phyloP scores from a whole-genome alignment of 2,329 filamentous ascomycete genomes.

The Hymenoscyphus albidus region DNA sequence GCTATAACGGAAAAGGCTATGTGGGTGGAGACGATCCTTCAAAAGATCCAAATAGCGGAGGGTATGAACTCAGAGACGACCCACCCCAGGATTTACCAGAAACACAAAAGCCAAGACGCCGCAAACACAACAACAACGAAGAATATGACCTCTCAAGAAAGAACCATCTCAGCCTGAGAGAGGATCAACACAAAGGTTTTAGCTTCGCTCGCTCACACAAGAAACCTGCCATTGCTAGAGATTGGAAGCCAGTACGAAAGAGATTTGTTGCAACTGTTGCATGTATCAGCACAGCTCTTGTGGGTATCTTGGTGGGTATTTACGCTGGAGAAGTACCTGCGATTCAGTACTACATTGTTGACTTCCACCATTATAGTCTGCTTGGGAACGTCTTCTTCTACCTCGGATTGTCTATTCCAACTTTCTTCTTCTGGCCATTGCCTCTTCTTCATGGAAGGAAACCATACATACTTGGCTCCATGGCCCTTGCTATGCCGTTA shows the following conservation, averaged over 20 bases:
- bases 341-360: constrained; percentile 72
- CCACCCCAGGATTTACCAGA: constrained; percentile 22
- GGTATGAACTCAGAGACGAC: constrained; percentile 24
- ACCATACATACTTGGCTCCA: constrained; percentile 67
- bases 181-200: constrained; percentile 43
- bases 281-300: constrained; percentile 67
- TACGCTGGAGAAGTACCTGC: constrained; percentile 76
- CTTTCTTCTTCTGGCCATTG: constrained; percentile 68
- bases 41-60: constrained; percentile 8
- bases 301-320: constrained; percentile 69
- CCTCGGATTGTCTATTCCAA: constrained; percentile 65
- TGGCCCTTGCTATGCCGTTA: constrained; percentile 66
- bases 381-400: constrained; percentile 73
- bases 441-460: constrained; percentile 73
- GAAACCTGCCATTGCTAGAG: constrained; percentile 64
- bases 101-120: constrained; percentile 16
- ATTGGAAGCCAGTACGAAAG: constrained; percentile 67
- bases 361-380: constrained; percentile 63
- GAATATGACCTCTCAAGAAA: constrained; percentile 43
- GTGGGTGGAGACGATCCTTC: constrained; percentile 1
- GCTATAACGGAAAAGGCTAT: not conserved
- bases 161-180: constrained; percentile 52
- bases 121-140: constrained; percentile 16
- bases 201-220: constrained; percentile 52
- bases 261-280: constrained; percentile 64